Evolutionary conservation across 164 flowering plant species (phyloP), one percentile per base, ranked within the genome.

Genomic region (Euptelea pleiosperma): DNA sequence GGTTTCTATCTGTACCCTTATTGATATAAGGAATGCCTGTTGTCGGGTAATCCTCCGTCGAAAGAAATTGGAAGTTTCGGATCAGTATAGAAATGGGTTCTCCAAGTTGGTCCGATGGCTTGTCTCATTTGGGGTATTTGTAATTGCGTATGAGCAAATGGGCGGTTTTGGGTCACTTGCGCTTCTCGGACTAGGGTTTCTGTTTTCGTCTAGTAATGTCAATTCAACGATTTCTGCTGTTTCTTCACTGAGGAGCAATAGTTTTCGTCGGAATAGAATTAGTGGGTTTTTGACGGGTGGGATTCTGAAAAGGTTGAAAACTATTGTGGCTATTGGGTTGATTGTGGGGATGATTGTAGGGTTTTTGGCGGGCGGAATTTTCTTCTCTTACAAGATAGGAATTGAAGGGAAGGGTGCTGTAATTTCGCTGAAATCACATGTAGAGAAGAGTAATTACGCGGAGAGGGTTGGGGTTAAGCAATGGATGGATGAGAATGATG

Each of bases 401-500:
- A 63, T 94, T 18, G 99, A 94, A 63, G 93, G 96, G 16, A 91
- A 87, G 70, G 95, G 81, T 45, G 96, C 96, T 0, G 91, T 94
- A 22, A 73, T 85, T 61, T 88, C 93, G 1, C 52, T 86, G 53
- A 88, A 86, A 62, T 65, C 79, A 0, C 99, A 91, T 64, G 79
- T 94, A 25, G 83, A 94, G 52, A 77, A 80, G 73, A 88, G 70
- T 65, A 86, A 94, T 65, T 88, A 90, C 57, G 79, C 96, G 0
- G 97, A 93, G 81, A 84, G 62, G 61, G 67, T 88, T 33, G 99
- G 99, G 10, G 47, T 94, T 16, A 90, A 78, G 78, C 19, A 85
- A 52, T 91, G 99, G 97, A 91, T 91, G 91, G 89, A 86, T 10
- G 97, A 90, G 52, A 88, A 90, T 58, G 95, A 94, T 68, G 82